These are phyloP conservation scores for Apiotrichum akiyoshidainum DNA, from an alignment of 1,284 basidiomycete species.

Conservation along the genomic window DNA sequence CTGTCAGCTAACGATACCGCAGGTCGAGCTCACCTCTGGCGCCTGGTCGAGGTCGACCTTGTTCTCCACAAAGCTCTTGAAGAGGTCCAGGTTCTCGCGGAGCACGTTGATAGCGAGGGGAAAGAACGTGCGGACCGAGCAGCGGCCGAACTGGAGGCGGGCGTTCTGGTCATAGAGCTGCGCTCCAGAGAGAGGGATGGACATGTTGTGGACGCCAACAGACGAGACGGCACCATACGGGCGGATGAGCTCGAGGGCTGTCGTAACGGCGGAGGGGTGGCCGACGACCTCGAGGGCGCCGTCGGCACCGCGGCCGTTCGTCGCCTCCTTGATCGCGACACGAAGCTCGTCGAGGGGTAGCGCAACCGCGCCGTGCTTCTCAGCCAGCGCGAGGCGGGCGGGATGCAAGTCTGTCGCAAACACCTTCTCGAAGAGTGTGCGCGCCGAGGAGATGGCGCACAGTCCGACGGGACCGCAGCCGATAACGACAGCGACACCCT, in stretches of 20 bases:
- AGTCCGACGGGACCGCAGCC: slow-evolving; percentile 54
- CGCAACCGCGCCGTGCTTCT: slow-evolving; percentile 48
- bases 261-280: slow-evolving; percentile 63
- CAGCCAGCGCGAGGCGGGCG: slow-evolving; percentile 29
- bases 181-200: slow-evolving; percentile 44
- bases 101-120: slow-evolving; percentile 68
- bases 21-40: slow-evolving; percentile 30
- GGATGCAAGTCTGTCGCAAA: slow-evolving; percentile 39
- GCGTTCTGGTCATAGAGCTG: slow-evolving; percentile 74
- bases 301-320: slow-evolving; percentile 52
- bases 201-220: slow-evolving; percentile 61
- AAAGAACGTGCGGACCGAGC: slow-evolving; percentile 77
- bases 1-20: not conserved
- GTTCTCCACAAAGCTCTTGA: slow-evolving; percentile 45
- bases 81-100: slow-evolving; percentile 41
- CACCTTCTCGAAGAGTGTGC: slow-evolving; percentile 46
- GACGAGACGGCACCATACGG: slow-evolving; percentile 76
- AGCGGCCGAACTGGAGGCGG: slow-evolving; percentile 60
- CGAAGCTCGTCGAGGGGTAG: slow-evolving; percentile 31
- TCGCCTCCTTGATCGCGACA: slow-evolving; percentile 32
- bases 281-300: slow-evolving; percentile 68
- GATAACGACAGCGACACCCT: slow-evolving; percentile 46
- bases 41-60: slow-evolving; percentile 41
- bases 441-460: slow-evolving; percentile 51
- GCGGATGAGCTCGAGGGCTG: slow-evolving; percentile 73